phyloP scores from a whole-genome alignment of 495 filamentous ascomycete species.

The Astrothelium macrocarpum region DNA sequence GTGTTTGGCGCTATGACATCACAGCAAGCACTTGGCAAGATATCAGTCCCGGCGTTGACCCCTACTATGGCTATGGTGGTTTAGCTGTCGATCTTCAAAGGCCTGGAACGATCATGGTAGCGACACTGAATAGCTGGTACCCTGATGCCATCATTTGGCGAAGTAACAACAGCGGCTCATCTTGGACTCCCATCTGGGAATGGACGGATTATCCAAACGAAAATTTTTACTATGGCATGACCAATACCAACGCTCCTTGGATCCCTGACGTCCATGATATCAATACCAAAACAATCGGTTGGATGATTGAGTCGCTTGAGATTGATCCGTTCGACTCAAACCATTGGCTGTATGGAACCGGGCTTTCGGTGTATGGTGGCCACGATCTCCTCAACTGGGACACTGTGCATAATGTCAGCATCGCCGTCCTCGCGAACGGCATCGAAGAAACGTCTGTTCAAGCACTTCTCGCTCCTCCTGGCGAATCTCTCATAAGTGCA shows the following conservation, averaged over 20 bases:
- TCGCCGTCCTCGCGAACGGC: conserved; percentile 45
- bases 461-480: conserved; percentile 42
- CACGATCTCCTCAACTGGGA: conserved; percentile 35
- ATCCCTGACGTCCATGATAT: conserved; percentile 29
- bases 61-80: conserved; percentile 46
- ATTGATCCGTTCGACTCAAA: conserved; percentile 52
- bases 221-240: conserved; percentile 34
- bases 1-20: conserved; percentile 44
- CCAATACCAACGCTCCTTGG: conserved; percentile 40
- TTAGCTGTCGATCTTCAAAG: conserved; percentile 45
- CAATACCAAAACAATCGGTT: conserved; percentile 44
- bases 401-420: conserved; percentile 39
- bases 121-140: conserved; percentile 49
- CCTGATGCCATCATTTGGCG: conserved; percentile 48
- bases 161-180: conserved; percentile 43
- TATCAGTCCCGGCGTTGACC: conserved; percentile 42
- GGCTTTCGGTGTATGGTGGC: conserved; percentile 46
- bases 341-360: conserved; percentile 52
- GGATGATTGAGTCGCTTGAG: conserved; percentile 54
- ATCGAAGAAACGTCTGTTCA: conserved; percentile 51
- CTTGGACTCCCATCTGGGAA: conserved; percentile 45
- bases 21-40: conserved; percentile 41
- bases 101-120: conserved; percentile 47
- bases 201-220: conserved; percentile 40
- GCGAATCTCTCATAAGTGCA: conserved; percentile 44